Evolutionary conservation across 202 grass and related monocot genomes (phyloP).

Genomic region (Musa balbisiana): DNA sequence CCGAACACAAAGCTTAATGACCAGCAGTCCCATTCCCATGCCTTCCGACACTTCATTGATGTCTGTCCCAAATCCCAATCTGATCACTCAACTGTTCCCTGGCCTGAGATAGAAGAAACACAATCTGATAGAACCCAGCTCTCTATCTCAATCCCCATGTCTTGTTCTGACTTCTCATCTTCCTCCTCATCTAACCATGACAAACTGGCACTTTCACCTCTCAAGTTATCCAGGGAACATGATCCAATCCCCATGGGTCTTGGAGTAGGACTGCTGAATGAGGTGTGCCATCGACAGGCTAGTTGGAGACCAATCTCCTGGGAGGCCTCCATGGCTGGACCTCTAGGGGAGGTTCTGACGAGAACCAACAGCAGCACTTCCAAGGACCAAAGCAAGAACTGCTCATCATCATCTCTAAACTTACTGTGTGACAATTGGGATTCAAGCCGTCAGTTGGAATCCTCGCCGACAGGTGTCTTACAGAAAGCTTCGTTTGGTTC

Average conservation of each 20-base stretch:
- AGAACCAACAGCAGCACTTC: conserved; percentile 25
- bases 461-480: conserved; percentile 37
- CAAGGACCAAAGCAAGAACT: conserved; percentile 31
- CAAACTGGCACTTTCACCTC: background rate
- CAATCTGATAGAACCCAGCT: conserved; percentile 29
- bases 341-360: conserved; percentile 74
- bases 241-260: background rate
- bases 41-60: conserved; percentile 71
- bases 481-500: conserved; percentile 40
- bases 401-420: conserved; percentile 36
- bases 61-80: conserved; percentile 53
- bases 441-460: conserved; percentile 24
- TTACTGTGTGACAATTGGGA: conserved; percentile 37
- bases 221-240: background rate
- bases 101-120: conserved; percentile 62
- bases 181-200: background rate
- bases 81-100: conserved; percentile 41
- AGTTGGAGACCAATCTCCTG: conserved; percentile 29
- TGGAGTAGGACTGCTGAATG: conserved; percentile 5
- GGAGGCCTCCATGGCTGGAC: conserved; percentile 64
- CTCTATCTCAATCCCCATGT: conserved; percentile 8
- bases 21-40: conserved; percentile 36
- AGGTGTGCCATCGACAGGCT: conserved; percentile 18
- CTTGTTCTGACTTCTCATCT: conserved; percentile 1
- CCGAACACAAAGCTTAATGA: conserved; percentile 33